Base-by-base conservation (phyloP, 2,329 filamentous ascomycete genomes). In the Fusarium praegraminearum region DNA sequence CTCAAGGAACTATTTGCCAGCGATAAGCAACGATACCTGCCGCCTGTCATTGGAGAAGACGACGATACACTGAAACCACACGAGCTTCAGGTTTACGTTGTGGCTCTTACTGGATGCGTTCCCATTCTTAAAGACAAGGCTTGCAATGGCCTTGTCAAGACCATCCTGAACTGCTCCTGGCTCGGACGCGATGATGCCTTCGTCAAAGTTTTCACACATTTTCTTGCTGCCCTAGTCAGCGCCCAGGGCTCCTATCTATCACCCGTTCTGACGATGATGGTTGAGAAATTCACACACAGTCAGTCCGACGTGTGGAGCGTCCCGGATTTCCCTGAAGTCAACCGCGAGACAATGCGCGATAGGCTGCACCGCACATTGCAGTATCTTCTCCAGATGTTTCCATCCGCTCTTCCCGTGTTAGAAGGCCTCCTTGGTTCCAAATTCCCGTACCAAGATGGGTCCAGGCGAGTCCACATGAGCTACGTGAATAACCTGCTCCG, bases 401-500 rank as follows among this genome's bases (percentile, higher is more conserved):
- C 96, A 5, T 91, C 94, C 33, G 91, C 92, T 7, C 90, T 90
- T 66, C 85, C 89, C 36, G 86, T 91, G 3, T 82, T 98, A 32
- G 88, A 91, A 38, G 86, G 88, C 35, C 83, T 94, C 50, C 79
- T 97, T 40, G 81, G 86, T 50, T 79, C 83, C 51, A 90, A 90
- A 43, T 97, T 97, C 65, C 93, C 94, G 1, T 92, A 89, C 63
- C 86, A 91, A 51, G 90, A 90, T 67, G 93, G 97, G 55, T 89
- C 90, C 6, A 91, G 91, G 67, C 90, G 90, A 70, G 85, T 88
- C n/a, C 94, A 97, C 77, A 88, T 95, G 72, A 89, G 90, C n/a
- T 99, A 97, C 76, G 91, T 97, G 61, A 87, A 91, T 73, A 97
- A 98, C 76, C 83, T 98, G 12, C 83, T 98, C 28, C 88, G 86